Base-by-base conservation (phyloP, 2,329 filamentous ascomycete genomes). In the Sporothrix variecibatus region DNA sequence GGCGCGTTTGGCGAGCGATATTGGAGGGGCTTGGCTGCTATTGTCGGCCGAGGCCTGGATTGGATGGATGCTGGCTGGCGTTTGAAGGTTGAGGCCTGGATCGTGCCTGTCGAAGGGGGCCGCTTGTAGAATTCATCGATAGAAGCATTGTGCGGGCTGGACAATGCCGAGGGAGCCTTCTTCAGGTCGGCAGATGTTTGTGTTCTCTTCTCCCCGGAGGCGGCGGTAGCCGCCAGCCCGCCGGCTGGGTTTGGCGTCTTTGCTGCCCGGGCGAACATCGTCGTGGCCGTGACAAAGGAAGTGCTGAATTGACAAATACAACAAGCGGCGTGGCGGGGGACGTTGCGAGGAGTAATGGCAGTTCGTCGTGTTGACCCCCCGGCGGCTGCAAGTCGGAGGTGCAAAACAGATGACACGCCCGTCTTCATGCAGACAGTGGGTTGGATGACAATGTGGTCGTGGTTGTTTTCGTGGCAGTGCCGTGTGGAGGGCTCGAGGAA, bases 81-180 rank as follows among this genome's bases (percentile, higher is more conserved):
- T 49, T 72, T 76, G 80, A 78, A 80, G 76, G 81, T 75, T 2
- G 74, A 67, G 1, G 80, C 78, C 78, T 80, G 28, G 77, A 53
- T 80, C 77, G 75, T 81, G 78, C 53, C n/a, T 40, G 43, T 49
- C 6, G 62, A 28, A 3, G 43, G 11, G 1, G 71, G 40, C 23
- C 53, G 51, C 20, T 69, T 74, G 69, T 38, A 75, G 34, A 70
- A 77, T n/a, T 75, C 71, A 17, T 72, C 38, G 51, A 77, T 75
- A 75, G 86, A 86, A 53, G 81, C 81, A 79, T 85, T 83, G 6
- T 80, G 81, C 20, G 87, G 86, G 77, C 86, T 90, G 15, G 62
- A 28, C 38, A n/a, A 17, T n/a, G 90, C 88, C 20, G 88, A 82
- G 23, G 51, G 9, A 74, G 87, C 84, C 79, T 90, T 89, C 4